Conservation (phyloP, 148 eudicot species). For the Arbutus unedo region DNA sequence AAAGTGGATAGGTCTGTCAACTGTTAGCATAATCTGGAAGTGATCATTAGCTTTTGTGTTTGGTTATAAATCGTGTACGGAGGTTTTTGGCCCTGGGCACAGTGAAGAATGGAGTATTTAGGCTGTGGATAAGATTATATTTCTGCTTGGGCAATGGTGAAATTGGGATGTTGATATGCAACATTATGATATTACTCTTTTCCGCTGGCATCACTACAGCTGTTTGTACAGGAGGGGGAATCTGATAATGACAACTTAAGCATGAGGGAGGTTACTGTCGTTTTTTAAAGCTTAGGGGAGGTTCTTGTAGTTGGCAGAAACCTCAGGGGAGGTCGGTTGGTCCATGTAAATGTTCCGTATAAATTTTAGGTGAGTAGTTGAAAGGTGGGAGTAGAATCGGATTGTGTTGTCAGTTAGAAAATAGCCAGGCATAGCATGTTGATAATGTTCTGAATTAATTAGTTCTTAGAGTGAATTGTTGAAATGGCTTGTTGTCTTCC, state of each 20-base stretch:
- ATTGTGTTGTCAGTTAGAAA: background rate
- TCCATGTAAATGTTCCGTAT: background rate
- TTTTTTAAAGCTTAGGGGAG: background rate
- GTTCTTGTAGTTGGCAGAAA: background rate
- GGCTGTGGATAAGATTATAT: background rate
- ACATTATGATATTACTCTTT: background rate
- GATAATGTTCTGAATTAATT: background rate
- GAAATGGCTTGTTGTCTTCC: background rate
- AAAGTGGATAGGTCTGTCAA: background rate
- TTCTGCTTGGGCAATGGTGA: background rate
- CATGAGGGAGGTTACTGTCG: constrained; percentile 1
- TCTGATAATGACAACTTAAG: background rate
- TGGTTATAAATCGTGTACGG: background rate
- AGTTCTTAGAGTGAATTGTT: background rate
- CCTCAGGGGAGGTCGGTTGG: background rate
- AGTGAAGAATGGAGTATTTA: background rate
- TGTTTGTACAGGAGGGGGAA: background rate
- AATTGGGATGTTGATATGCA: background rate
- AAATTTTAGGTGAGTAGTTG: constrained; percentile 5
- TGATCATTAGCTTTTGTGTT: background rate
- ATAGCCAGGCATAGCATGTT: background rate
- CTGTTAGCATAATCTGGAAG: background rate
- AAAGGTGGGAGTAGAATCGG: background rate
- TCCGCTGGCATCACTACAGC: background rate
- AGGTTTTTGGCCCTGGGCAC: background rate